Percentiles rank a stretch among this genome's conserved stretches.
Evolutionary conservation across 1,139 yeast genomes (phyloP).

Genomic region (Diutina rugosa): DNA sequence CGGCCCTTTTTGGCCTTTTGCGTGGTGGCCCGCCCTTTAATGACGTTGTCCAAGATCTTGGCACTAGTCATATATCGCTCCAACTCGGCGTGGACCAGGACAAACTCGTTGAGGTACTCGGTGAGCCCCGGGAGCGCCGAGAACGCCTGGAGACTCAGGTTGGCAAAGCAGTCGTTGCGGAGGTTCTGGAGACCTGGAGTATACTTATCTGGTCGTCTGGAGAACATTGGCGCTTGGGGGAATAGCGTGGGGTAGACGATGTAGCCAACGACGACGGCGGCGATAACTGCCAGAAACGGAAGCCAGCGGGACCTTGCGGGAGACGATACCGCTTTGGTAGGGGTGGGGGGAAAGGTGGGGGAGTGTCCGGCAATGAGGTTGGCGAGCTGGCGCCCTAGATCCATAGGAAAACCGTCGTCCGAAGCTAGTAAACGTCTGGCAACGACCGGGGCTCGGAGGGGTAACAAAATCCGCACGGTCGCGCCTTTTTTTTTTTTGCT

Average conservation of each 20-base stretch:
- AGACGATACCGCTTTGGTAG: background rate
- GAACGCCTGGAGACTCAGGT: constrained; percentile 80
- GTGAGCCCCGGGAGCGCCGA: constrained; percentile 56
- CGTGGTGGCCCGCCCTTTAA: constrained; percentile 1
- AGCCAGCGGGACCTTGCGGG: background rate
- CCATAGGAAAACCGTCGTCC: background rate
- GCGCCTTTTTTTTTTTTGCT: too few relatives aligned
- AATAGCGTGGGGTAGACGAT: constrained; percentile 10
- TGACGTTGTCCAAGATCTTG: constrained; percentile 11
- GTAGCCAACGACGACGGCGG: background rate
- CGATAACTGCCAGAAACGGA: background rate
- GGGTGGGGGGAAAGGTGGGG: background rate
- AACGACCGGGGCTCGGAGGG: background rate
- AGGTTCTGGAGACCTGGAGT: constrained; percentile 77
- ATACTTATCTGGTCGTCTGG: constrained; percentile 55
- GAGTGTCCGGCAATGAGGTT: background rate
- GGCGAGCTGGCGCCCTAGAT: background rate
- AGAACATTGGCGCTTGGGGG: constrained; percentile 18
- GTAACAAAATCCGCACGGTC: too few relatives aligned
- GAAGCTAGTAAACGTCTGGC: background rate
- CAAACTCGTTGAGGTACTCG: constrained; percentile 41
- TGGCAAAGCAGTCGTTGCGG: constrained; percentile 87
- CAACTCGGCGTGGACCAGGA: constrained; percentile 14
- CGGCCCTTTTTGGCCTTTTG: background rate
- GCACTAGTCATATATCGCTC: constrained; percentile 14